A percentile compares a stretch with the other conserved stretches of the same genome.
phyloP scores from a whole-genome alignment of 495 filamentous ascomycete genomes.

The Penicillium canescens region DNA sequence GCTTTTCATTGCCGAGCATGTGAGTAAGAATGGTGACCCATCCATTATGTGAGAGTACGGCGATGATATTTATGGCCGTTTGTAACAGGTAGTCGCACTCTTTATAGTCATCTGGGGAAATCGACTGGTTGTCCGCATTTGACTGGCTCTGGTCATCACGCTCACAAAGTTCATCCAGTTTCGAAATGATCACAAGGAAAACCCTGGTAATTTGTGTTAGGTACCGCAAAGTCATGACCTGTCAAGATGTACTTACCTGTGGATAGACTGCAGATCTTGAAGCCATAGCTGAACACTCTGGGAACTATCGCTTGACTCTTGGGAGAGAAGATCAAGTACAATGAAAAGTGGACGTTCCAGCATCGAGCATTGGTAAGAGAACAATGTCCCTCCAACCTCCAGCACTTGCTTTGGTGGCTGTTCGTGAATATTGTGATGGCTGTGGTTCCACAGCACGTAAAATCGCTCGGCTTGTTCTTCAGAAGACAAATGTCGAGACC shows the following conservation, averaged over 20 bases:
- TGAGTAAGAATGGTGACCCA: conserved; percentile 43
- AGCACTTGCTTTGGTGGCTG: conserved; percentile 53
- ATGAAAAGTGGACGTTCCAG: conserved; percentile 81
- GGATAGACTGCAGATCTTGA: conserved; percentile 60
- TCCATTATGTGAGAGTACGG: conserved; percentile 42
- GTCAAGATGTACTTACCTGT: conserved; percentile 30
- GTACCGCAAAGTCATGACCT: not conserved
- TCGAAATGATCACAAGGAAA: conserved; percentile 39
- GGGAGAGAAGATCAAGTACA: conserved; percentile 74
- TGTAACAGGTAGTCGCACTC: conserved; percentile 77
- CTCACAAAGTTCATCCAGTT: conserved; percentile 38
- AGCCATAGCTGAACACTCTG: conserved; percentile 82
- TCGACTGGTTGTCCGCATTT: conserved; percentile 16
- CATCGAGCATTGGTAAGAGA: conserved; percentile 55
- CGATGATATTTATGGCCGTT: conserved; percentile 69
- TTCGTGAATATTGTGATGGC: conserved; percentile 60
- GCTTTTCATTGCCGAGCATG: conserved; percentile 34
- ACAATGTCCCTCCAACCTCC: conserved; percentile 35
- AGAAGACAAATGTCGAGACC: conserved; percentile 30
- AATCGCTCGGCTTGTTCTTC: conserved; percentile 55
- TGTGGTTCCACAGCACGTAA: conserved; percentile 77
- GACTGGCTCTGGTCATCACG: conserved; percentile 19
- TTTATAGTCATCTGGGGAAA: conserved; percentile 63
- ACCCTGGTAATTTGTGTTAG: conserved; percentile 34
- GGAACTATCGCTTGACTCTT: conserved; percentile 71